phyloP scores from a whole-genome alignment of 1,284 basidiomycete species.

The Golubevia sp. region DNA sequence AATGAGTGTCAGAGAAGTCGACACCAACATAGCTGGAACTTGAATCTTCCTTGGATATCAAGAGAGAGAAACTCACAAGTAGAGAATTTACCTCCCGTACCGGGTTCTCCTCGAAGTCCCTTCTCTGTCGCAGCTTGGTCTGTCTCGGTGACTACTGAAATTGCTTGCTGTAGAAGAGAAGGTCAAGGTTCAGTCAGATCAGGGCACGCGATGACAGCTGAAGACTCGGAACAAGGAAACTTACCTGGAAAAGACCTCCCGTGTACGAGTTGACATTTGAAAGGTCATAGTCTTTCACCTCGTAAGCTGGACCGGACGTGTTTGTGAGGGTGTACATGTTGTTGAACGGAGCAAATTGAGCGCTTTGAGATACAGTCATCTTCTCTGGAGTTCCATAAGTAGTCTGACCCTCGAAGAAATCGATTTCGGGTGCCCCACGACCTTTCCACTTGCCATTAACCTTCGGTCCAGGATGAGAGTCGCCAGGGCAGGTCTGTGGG shows the following conservation, averaged over 20 bases:
- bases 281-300: no score
- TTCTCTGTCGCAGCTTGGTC: conserved; percentile 24
- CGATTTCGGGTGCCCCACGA: conserved; percentile 49
- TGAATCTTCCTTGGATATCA: conserved; percentile 11
- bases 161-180: conserved; percentile 35
- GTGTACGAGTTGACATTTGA: no score
- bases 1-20: conserved; percentile 27
- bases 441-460: conserved; percentile 36
- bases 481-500: conserved; percentile 38
- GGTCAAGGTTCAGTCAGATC: background rate
- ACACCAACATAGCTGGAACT: no score
- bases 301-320: conserved; percentile 4
- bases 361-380: conserved; percentile 37
- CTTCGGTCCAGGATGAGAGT: conserved; percentile 46
- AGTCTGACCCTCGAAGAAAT: conserved; percentile 38
- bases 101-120: no score
- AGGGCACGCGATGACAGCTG: background rate
- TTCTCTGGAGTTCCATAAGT: conserved; percentile 12
- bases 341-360: conserved; percentile 45
- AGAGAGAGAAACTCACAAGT: conserved; percentile 39
- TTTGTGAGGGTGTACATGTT: conserved; percentile 29
- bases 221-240: conserved; percentile 9
- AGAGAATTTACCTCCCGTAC: conserved; percentile 19
- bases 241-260: background rate
- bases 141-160: conserved; percentile 34